These are phyloP conservation scores for Eimeria praecox DNA, from an alignment of 169 alveolate genomes.

Conservation along the genomic window DNA sequence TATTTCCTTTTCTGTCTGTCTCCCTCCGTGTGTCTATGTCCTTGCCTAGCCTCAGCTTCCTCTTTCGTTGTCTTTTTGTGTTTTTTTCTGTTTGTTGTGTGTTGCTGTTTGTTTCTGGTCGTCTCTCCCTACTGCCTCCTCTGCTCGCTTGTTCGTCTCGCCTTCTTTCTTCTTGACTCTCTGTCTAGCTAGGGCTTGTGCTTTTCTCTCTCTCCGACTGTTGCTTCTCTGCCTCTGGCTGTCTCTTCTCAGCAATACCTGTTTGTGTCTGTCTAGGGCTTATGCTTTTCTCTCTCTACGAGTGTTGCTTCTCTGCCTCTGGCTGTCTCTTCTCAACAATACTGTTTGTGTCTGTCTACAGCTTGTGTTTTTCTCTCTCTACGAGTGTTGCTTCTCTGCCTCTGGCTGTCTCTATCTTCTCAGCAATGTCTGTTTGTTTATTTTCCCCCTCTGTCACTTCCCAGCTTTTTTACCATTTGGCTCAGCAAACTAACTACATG, in stretches of 20 bases:
- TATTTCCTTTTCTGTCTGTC: neutral
- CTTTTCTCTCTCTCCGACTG: neutral
- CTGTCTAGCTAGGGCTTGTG: neutral
- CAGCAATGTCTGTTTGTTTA: neutral
- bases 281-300: neutral
- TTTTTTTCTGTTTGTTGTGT: neutral
- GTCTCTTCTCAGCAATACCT: neutral
- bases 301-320: neutral
- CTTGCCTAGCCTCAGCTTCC: neutral
- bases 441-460: too few relatives aligned
- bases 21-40: neutral
- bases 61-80: neutral
- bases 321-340: neutral
- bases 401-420: neutral
- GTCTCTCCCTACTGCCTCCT: neutral
- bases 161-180: neutral
- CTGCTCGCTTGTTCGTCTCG: neutral
- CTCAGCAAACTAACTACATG: too few relatives aligned
- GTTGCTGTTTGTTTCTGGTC: neutral
- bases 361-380: neutral
- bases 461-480: too few relatives aligned
- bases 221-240: neutral
- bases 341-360: too few relatives aligned
- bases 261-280: too few relatives aligned
- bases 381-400: neutral